phyloP scores from a whole-genome alignment of 768 basidiomycete species.

The Phlebiopsis gigantea region DNA sequence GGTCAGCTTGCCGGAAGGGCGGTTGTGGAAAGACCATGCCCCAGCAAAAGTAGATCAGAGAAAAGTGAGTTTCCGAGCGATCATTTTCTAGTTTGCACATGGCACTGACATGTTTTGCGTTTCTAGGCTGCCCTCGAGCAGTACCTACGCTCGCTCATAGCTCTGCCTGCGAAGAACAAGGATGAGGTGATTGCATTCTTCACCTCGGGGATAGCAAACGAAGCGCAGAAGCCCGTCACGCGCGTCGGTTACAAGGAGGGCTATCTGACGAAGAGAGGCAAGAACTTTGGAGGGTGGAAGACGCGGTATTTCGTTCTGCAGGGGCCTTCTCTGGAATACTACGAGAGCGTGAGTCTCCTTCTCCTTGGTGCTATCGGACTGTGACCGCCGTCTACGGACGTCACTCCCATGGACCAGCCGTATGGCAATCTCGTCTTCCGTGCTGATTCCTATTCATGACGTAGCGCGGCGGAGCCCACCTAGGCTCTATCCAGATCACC shows the following conservation, averaged over 20 bases:
- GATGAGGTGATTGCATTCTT: constrained; percentile 90
- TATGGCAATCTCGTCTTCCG: not conserved
- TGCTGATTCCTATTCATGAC: constrained; percentile 10
- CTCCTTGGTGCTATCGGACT: constrained; percentile 5
- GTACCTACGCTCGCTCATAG: constrained; percentile 81
- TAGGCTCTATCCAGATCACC: constrained; percentile 88
- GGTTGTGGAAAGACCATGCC: constrained; percentile 94
- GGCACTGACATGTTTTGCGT: constrained; percentile 13
- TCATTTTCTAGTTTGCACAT: constrained; percentile 7
- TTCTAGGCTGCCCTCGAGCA: constrained; percentile 68
- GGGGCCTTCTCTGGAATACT: constrained; percentile 89
- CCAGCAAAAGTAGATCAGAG: constrained; percentile 95
- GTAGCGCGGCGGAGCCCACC: constrained; percentile 84
- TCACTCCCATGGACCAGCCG: constrained; percentile 3
- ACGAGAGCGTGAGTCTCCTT: constrained; percentile 76
- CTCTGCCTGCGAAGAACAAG: constrained; percentile 80
- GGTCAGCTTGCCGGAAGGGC: constrained; percentile 79
- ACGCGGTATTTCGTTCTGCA: constrained; percentile 92
- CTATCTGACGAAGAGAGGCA: constrained; percentile 92
- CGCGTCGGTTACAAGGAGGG: constrained; percentile 89
- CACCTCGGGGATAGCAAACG: constrained; percentile 81
- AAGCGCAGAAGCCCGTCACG: constrained; percentile 69
- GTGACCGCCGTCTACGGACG: constrained; percentile 1
- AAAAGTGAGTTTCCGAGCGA: constrained; percentile 54
- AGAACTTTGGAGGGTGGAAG: constrained; percentile 98